A percentile compares a stretch with the other conserved stretches of the same genome.
Conservation (phyloP, 2,329 filamentous ascomycete species). For the Trichoderma simmonsii region DNA sequence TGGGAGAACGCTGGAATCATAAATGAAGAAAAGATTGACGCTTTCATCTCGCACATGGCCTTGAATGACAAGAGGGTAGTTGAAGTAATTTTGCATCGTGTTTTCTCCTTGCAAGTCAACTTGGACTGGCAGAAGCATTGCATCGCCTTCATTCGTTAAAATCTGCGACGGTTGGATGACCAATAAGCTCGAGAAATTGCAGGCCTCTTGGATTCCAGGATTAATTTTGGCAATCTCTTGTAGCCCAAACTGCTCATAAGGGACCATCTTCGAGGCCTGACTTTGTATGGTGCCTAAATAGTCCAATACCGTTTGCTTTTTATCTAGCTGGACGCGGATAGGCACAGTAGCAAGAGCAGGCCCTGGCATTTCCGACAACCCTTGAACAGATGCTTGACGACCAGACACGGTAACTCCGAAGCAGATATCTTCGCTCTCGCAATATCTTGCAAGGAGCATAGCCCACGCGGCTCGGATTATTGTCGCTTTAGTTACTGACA, state of each 20-base stretch:
- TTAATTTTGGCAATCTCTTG: constrained; percentile 5
- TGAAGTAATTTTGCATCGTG: not conserved
- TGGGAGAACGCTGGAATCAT: not conserved
- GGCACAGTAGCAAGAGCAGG: constrained; percentile 20
- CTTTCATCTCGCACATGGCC: not conserved
- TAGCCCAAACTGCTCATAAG: constrained; percentile 24
- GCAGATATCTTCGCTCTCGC: constrained; percentile 19
- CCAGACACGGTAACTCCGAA: constrained; percentile 25
- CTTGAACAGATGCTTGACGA: constrained; percentile 17
- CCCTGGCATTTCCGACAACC: constrained; percentile 15
- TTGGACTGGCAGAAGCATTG: not conserved
- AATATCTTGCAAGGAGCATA: constrained; percentile 20
- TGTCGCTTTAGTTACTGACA: constrained; percentile 15
- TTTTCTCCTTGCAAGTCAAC: not conserved
- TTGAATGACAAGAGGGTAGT: not conserved
- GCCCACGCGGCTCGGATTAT: constrained; percentile 25
- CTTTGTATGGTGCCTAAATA: constrained; percentile 17
- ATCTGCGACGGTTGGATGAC: constrained; percentile 1
- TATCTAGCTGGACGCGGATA: constrained; percentile 16
- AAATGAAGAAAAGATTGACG: not conserved
- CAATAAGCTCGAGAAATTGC: not conserved
- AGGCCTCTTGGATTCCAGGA: not conserved
- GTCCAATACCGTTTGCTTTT: not conserved
- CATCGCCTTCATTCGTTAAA: not conserved
- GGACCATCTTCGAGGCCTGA: constrained; percentile 20